Evolutionary conservation across 208 protist genomes (phyloP).

Genomic region (Leishmania lainsoni): DNA sequence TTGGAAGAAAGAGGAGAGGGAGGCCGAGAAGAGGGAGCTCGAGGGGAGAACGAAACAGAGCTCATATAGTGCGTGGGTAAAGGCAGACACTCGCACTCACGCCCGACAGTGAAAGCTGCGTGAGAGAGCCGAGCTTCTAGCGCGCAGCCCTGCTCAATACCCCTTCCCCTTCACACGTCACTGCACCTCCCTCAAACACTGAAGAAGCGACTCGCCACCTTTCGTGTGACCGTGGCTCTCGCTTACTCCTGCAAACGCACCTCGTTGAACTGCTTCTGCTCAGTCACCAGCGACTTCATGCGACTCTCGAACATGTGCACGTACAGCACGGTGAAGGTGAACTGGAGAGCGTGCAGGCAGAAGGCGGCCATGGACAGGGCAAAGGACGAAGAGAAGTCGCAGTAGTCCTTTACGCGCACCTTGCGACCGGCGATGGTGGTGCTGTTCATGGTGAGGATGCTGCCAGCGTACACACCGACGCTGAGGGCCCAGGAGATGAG

Average conservation of each 20-base stretch:
- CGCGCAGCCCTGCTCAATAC: not conserved
- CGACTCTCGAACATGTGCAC: constrained; percentile 23
- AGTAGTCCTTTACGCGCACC: constrained; percentile 34
- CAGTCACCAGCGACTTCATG: constrained; percentile 28
- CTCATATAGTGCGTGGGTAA: not conserved
- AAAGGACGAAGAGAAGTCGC: constrained; percentile 27
- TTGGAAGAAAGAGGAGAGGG: not conserved
- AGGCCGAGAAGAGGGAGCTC: not conserved
- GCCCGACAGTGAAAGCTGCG: not conserved
- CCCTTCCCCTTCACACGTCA: not conserved
- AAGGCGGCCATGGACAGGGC: constrained; percentile 26
- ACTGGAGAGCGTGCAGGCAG: constrained; percentile 26
- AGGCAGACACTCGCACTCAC: not conserved
- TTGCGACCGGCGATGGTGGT: constrained; percentile 16
- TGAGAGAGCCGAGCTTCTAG: not conserved
- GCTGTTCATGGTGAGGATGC: constrained; percentile 23
- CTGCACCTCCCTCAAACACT: not conserved
- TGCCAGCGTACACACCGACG: constrained; percentile 23
- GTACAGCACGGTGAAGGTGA: constrained; percentile 30
- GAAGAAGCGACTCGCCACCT: not conserved
- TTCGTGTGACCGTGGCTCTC: not conserved
- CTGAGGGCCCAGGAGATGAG: constrained; percentile 35
- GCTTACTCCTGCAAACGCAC: not conserved
- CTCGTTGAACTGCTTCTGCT: constrained; percentile 31
- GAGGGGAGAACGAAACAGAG: not conserved